Percentiles rank a stretch among this genome's conserved stretches.
Conservation (phyloP, 2,329 filamentous ascomycete genomes). For the Zasmidium angulare region DNA sequence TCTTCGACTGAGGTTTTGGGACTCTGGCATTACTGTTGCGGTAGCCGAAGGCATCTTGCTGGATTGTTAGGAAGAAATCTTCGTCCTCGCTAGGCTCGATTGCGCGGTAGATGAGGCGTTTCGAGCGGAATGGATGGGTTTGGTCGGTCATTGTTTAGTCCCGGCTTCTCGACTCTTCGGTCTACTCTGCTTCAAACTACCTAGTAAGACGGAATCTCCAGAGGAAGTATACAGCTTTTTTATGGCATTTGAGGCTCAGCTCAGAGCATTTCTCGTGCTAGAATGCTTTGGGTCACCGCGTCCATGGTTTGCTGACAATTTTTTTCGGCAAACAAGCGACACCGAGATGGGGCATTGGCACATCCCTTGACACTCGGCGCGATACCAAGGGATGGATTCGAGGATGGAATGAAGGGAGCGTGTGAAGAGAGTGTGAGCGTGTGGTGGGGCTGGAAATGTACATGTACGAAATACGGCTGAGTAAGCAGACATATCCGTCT, state of each 20-base stretch:
- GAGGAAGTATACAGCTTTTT: too few relatives aligned
- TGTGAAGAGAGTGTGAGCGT: background rate
- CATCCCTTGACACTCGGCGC: background rate
- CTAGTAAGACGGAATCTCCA: too few relatives aligned
- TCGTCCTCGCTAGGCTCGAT: conserved; percentile 31
- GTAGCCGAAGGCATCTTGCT: conserved; percentile 18
- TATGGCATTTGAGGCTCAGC: background rate
- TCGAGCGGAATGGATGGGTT: conserved; percentile 36
- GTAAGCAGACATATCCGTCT: background rate
- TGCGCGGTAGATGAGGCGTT: conserved; percentile 43
- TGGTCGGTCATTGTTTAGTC: background rate
- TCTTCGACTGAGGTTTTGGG: conserved; percentile 33
- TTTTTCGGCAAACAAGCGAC: too few relatives aligned
- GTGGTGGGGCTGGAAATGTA: background rate
- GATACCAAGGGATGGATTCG: background rate
- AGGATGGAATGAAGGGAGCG: background rate
- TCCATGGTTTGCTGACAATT: too few relatives aligned
- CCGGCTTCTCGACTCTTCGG: too few relatives aligned
- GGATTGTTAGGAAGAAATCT: conserved; percentile 28
- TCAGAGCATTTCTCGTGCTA: background rate
- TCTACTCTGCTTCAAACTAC: too few relatives aligned
- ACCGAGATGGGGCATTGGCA: too few relatives aligned
- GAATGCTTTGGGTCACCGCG: background rate
- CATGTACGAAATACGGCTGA: background rate
- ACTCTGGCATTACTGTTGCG: conserved; percentile 24